phyloP scores from a whole-genome alignment of 352 stramenopile species.

The Thalassiosira ordinaria region DNA sequence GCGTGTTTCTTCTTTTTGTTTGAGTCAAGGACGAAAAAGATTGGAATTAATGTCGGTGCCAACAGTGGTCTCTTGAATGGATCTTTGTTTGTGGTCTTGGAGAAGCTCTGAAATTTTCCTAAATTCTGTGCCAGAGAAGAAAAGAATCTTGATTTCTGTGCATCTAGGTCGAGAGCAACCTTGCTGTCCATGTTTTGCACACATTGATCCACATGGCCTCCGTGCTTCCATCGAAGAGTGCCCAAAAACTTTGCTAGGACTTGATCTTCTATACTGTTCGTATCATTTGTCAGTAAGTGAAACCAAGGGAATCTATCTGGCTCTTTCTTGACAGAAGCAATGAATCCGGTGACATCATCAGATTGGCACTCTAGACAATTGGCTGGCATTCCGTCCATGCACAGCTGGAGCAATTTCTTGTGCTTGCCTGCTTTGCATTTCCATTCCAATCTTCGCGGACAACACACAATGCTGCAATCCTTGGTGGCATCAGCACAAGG shows the following conservation, averaged over 20 bases:
- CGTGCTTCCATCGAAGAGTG: not conserved
- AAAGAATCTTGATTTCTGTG: slow-evolving; percentile 35
- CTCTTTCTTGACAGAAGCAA: slow-evolving; percentile 13
- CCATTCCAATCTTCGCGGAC: slow-evolving; percentile 17
- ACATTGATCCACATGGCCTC: slow-evolving; percentile 9
- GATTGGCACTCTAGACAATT: slow-evolving; percentile 26
- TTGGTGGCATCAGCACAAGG: slow-evolving; percentile 20
- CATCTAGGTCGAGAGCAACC: slow-evolving; percentile 6
- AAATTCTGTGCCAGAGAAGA: slow-evolving; percentile 26
- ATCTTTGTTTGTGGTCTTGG: slow-evolving; percentile 15
- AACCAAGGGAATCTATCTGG: not conserved
- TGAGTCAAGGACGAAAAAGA: slow-evolving; percentile 27
- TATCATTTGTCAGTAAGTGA: not conserved
- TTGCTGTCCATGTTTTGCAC: slow-evolving; percentile 15
- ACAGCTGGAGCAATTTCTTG: slow-evolving; percentile 14
- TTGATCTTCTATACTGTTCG: not conserved
- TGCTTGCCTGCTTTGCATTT: slow-evolving; percentile 33
- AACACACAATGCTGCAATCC: slow-evolving; percentile 20
- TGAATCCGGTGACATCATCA: slow-evolving; percentile 18
- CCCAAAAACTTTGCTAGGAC: slow-evolving; percentile 22
- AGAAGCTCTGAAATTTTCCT: slow-evolving; percentile 29
- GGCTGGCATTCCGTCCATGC: slow-evolving; percentile 17
- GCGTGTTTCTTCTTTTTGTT: slow-evolving; percentile 15
- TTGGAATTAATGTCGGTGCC: slow-evolving; percentile 16
- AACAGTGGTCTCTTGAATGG: slow-evolving; percentile 31